phyloP scores from a whole-genome alignment of 1,284 basidiomycete genomes.

The Volvariella volvacea region DNA sequence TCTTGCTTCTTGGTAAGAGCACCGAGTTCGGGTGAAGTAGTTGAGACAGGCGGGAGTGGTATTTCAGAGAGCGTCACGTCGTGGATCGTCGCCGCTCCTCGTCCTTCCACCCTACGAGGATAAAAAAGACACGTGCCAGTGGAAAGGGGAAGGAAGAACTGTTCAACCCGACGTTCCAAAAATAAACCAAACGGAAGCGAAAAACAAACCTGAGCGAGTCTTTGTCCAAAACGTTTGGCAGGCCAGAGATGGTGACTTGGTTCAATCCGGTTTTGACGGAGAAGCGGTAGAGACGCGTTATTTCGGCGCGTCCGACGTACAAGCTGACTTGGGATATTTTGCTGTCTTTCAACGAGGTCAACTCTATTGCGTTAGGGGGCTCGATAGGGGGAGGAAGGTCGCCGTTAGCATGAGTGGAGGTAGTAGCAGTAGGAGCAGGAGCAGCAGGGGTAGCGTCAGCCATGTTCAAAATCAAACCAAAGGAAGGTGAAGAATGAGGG shows the following conservation, averaged over 20 bases:
- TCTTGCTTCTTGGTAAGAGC: constrained; percentile 7
- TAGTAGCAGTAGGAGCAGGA: background rate
- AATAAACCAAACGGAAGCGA: too few species aligned
- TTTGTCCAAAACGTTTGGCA: constrained; percentile 25
- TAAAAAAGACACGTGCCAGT: background rate
- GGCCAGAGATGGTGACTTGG: constrained; percentile 23
- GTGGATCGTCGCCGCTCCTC: constrained; percentile 25
- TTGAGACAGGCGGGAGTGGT: constrained; percentile 9
- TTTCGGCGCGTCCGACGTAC: constrained; percentile 27
- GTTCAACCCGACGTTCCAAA: background rate
- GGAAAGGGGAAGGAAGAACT: background rate
- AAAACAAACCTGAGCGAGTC: constrained; percentile 27
- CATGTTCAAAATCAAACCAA: too few species aligned
- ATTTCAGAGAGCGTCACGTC: constrained; percentile 20
- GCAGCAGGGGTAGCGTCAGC: too few species aligned
- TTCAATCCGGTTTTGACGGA: constrained; percentile 26
- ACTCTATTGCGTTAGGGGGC: constrained; percentile 15
- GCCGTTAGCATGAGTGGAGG: background rate
- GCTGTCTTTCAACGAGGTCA: constrained; percentile 20
- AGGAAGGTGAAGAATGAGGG: too few species aligned
- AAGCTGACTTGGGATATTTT: constrained; percentile 25
- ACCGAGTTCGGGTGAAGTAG: constrained; percentile 12
- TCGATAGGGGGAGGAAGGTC: background rate
- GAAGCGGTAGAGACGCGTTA: constrained; percentile 26
- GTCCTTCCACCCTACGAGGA: constrained; percentile 22